Evolutionary conservation across 2,329 filamentous ascomycete genomes (phyloP).

Genomic region (Colletotrichum sp.): DNA sequence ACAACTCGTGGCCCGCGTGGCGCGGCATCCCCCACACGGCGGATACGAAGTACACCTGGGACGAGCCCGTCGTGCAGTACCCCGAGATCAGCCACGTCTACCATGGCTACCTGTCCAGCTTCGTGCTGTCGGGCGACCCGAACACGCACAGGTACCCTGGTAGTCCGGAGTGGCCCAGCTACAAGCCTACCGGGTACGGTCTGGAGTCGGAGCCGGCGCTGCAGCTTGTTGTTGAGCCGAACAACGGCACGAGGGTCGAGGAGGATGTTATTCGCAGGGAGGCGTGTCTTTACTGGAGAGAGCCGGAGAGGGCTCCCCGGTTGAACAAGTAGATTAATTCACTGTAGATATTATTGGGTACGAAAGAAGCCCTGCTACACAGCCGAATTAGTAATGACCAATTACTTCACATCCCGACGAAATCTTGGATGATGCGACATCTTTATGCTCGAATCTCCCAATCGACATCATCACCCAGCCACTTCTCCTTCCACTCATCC

Average conservation of each 20-base stretch:
- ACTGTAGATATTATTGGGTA: background rate
- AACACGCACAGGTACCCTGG: slow-evolving; percentile 50
- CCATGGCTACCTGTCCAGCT: slow-evolving; percentile 71
- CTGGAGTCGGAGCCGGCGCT: slow-evolving; percentile 26
- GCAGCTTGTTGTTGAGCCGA: slow-evolving; percentile 37
- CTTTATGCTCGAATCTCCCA: background rate
- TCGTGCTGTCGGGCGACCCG: slow-evolving; percentile 74
- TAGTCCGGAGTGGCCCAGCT: slow-evolving; percentile 28
- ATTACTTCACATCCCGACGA: background rate
- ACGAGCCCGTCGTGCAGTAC: slow-evolving; percentile 36
- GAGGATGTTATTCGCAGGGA: slow-evolving; percentile 35
- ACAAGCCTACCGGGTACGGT: slow-evolving; percentile 27
- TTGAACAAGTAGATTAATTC: slow-evolving; percentile 35
- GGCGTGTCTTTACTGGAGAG: slow-evolving; percentile 40
- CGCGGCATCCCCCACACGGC: slow-evolving; percentile 48
- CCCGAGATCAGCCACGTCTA: slow-evolving; percentile 40
- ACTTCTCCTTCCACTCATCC: background rate
- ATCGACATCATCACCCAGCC: background rate
- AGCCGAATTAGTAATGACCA: background rate
- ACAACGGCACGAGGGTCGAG: slow-evolving; percentile 33
- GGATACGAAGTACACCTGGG: slow-evolving; percentile 40
- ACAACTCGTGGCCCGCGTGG: slow-evolving; percentile 72
- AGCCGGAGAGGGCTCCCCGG: slow-evolving; percentile 34
- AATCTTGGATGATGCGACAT: background rate
- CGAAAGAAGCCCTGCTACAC: background rate